Conservation (phyloP, 805 yeast genomes). For the Pichia deserticola region DNA sequence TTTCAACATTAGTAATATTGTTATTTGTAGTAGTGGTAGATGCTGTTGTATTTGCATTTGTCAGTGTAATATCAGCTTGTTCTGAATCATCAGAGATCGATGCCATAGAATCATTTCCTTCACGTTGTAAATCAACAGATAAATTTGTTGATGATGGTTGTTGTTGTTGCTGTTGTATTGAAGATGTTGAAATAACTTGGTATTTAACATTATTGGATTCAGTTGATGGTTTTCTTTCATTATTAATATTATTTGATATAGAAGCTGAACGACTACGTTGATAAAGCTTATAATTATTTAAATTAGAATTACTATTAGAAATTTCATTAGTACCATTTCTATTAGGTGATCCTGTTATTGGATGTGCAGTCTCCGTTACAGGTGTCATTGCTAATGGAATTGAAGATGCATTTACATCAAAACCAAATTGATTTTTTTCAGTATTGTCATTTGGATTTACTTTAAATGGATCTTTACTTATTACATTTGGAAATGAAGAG, state of each 20-base stretch:
- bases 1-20: neutral
- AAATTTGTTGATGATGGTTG: neutral
- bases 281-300: neutral
- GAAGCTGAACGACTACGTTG: neutral
- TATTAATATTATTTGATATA: neutral
- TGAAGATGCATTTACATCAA: constrained; percentile 53
- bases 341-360: constrained; percentile 7
- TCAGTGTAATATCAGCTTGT: constrained; percentile 3
- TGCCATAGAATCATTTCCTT: neutral
- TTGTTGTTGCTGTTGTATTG: neutral
- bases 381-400: constrained; percentile 74
- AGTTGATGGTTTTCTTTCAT: constrained; percentile 3
- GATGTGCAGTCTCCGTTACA: constrained; percentile 46
- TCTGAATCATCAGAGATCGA: constrained; percentile 2
- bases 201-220: neutral
- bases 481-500: neutral
- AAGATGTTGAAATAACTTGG: too few species aligned
- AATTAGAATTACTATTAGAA: neutral
- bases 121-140: neutral
- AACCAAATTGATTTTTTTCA: constrained; percentile 32
- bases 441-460: constrained; percentile 4
- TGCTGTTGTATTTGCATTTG: neutral
- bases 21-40: neutral
- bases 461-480: constrained; percentile 13
- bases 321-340: neutral